Conservation (phyloP, 306 rosid species). For the Rosa multiflora region DNA sequence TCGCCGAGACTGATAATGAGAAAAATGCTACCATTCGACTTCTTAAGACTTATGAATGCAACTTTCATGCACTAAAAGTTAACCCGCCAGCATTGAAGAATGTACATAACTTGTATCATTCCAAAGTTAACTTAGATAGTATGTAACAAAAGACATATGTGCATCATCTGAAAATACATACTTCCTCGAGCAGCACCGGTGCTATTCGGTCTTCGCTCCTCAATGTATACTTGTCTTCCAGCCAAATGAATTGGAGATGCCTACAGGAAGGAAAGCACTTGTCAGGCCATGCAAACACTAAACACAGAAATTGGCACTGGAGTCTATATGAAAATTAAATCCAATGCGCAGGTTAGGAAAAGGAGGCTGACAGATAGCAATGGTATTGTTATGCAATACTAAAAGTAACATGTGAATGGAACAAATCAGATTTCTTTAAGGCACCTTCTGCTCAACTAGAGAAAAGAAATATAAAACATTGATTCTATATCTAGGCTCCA, state of each 20-base stretch:
- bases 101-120: neutral
- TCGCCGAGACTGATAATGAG: neutral
- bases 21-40: neutral
- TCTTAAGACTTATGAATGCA: neutral
- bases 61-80: neutral
- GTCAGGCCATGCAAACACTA: slow-evolving; percentile 11
- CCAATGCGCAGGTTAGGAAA: neutral
- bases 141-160: neutral
- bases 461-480: neutral
- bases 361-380: neutral
- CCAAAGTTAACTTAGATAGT: neutral
- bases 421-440: neutral
- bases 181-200: slow-evolving; percentile 68
- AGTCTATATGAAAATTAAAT: neutral
- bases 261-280: slow-evolving; percentile 36
- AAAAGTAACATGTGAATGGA: neutral
- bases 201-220: slow-evolving; percentile 90
- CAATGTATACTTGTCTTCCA: slow-evolving; percentile 88
- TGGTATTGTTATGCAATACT: neutral
- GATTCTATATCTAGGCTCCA: neutral
- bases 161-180: slow-evolving; percentile 30
- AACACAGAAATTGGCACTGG: neutral
- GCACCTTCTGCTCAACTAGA: neutral
- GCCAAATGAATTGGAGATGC: slow-evolving; percentile 90
- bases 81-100: neutral